Percentiles rank a stretch among this genome's conserved stretches.
Conservation (phyloP, 1,284 basidiomycete species). For the Apiotrichum akiyoshidainum region DNA sequence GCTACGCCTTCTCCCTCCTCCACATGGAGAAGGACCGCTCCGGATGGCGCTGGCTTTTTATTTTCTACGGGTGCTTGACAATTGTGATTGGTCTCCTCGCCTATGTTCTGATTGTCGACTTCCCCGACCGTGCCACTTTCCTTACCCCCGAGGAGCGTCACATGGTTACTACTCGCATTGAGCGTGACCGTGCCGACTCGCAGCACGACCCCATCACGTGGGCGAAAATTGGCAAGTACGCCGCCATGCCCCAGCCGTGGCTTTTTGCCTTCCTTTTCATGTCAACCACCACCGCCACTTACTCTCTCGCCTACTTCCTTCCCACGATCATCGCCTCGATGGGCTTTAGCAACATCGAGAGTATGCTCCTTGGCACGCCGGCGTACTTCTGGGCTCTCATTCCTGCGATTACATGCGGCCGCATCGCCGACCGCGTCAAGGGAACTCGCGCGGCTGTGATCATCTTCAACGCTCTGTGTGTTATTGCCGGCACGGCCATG, state of each 20-base stretch:
- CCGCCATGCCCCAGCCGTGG: slow-evolving; percentile 52
- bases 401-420: slow-evolving; percentile 41
- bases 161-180: slow-evolving; percentile 13
- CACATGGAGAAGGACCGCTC: slow-evolving; percentile 4
- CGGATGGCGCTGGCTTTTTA: slow-evolving; percentile 16
- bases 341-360: slow-evolving; percentile 42
- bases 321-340: slow-evolving; percentile 51
- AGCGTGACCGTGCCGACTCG: slow-evolving; percentile 42
- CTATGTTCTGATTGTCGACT: slow-evolving; percentile 12
- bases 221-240: slow-evolving; percentile 40
- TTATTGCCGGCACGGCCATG: slow-evolving; percentile 20
- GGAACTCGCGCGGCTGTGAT: slow-evolving; percentile 10
- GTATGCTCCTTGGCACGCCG: slow-evolving; percentile 49
- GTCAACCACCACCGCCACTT: slow-evolving; percentile 21
- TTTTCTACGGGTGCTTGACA: slow-evolving; percentile 12
- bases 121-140: slow-evolving; percentile 15
- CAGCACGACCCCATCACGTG: slow-evolving; percentile 47
- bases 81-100: slow-evolving; percentile 3
- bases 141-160: slow-evolving; percentile 11
- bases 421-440: slow-evolving; percentile 32
- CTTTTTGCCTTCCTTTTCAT: slow-evolving; percentile 51
- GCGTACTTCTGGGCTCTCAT: slow-evolving; percentile 49
- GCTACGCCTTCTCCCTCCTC: slow-evolving; percentile 13
- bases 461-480: slow-evolving; percentile 13
- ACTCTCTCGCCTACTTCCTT: slow-evolving; percentile 47